Evolutionary conservation across 2,329 filamentous ascomycete species (phyloP).

Genomic region (Leptographium wingfieldii): DNA sequence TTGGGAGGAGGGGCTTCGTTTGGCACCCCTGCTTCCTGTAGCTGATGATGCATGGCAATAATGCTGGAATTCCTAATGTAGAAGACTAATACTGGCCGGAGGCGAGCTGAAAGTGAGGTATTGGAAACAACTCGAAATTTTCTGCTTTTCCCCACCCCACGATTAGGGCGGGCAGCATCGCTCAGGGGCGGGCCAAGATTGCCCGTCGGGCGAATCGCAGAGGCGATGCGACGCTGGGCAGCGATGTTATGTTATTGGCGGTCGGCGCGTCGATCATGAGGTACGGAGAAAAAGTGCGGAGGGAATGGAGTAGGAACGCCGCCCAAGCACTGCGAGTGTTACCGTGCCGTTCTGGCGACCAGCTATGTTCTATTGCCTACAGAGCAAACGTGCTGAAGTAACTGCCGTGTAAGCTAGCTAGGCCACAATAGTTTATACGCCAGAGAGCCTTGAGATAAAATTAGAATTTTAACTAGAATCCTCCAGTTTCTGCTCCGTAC

Average conservation of each 20-base stretch:
- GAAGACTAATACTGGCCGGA: not conserved
- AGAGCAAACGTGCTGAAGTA: not conserved
- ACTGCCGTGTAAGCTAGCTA: not conserved
- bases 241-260: not conserved
- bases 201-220: not conserved
- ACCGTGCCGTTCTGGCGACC: too few relatives aligned
- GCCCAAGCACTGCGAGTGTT: too few relatives aligned
- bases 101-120: not conserved
- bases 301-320: too few relatives aligned
- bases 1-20: not conserved
- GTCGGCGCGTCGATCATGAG: too few relatives aligned
- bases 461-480: too few relatives aligned
- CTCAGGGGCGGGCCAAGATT: not conserved
- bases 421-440: too few relatives aligned
- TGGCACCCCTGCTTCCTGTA: not conserved
- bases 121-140: not conserved
- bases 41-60: not conserved
- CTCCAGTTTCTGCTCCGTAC: not conserved
- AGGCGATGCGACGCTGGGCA: not conserved
- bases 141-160: not conserved
- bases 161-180: not conserved
- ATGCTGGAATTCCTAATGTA: not conserved
- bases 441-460: too few relatives aligned
- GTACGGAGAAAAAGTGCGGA: too few relatives aligned
- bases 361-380: too few relatives aligned